Percentiles rank a stretch among this genome's conserved stretches.
These are phyloP conservation scores for Verticillium nubilum DNA, from an alignment of 2,329 filamentous ascomycete species.

Conservation along the genomic window DNA sequence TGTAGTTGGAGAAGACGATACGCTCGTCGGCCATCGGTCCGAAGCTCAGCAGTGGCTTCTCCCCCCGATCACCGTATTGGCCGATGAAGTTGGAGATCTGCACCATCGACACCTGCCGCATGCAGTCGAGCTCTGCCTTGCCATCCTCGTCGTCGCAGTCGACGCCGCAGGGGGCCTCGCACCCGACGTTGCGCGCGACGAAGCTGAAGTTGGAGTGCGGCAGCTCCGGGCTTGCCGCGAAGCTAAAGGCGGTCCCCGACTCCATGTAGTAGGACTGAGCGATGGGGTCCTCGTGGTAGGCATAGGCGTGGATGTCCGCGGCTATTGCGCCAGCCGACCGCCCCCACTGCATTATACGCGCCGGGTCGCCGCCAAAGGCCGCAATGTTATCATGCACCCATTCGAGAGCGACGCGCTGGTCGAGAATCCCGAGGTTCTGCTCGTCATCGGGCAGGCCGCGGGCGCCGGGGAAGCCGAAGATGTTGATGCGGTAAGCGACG, in stretches of 20 bases:
- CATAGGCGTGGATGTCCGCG: slow-evolving; percentile 35
- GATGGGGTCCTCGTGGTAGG: slow-evolving; percentile 40
- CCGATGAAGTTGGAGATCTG: slow-evolving; percentile 26
- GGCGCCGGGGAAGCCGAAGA: slow-evolving; percentile 14
- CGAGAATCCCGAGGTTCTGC: slow-evolving; percentile 12
- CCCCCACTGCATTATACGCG: slow-evolving; percentile 37
- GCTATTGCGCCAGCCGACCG: slow-evolving; percentile 38
- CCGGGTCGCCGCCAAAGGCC: slow-evolving; percentile 10
- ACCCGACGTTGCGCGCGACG: slow-evolving; percentile 26
- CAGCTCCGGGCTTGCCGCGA: slow-evolving; percentile 17
- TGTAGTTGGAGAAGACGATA: slow-evolving; percentile 25
- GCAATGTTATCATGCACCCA: slow-evolving; percentile 13
- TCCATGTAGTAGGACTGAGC: slow-evolving; percentile 33
- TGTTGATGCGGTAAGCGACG: slow-evolving; percentile 12
- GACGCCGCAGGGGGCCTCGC: slow-evolving; percentile 17
- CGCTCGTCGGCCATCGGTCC: slow-evolving; percentile 19
- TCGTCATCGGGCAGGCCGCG: slow-evolving; percentile 5
- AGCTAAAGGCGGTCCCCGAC: slow-evolving; percentile 30
- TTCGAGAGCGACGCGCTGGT: slow-evolving; percentile 11
- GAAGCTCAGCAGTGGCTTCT: slow-evolving; percentile 18
- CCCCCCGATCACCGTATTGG: slow-evolving; percentile 16
- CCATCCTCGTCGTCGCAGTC: slow-evolving; percentile 8
- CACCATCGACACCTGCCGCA: slow-evolving; percentile 24
- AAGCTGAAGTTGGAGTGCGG: slow-evolving; percentile 26
- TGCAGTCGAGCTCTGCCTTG: slow-evolving; percentile 26